phyloP scores from a whole-genome alignment of 2,329 filamentous ascomycete genomes.

The Xylaria sp. region DNA sequence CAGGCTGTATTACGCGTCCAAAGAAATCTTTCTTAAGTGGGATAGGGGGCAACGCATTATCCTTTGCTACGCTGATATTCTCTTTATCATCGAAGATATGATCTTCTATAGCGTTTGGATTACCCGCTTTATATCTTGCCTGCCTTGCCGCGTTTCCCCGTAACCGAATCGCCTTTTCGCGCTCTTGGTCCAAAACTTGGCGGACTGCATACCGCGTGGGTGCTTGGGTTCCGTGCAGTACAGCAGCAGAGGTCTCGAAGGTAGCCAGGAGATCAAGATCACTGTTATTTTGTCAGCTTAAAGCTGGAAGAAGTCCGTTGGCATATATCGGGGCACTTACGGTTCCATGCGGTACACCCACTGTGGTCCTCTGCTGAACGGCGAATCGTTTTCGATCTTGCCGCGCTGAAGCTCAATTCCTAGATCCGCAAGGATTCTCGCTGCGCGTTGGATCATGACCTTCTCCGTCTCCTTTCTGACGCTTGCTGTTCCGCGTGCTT shows the following conservation, averaged over 20 bases:
- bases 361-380: slow-evolving; percentile 67
- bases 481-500: slow-evolving; percentile 76
- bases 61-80: slow-evolving; percentile 46
- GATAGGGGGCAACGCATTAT: slow-evolving; percentile 43
- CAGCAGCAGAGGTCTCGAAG: slow-evolving; percentile 75
- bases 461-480: slow-evolving; percentile 90
- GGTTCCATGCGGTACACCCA: slow-evolving; percentile 97
- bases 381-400: slow-evolving; percentile 76
- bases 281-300: slow-evolving; percentile 49
- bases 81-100: slow-evolving; percentile 55
- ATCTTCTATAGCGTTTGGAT: slow-evolving; percentile 44
- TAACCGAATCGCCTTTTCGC: slow-evolving; percentile 75
- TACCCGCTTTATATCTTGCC: slow-evolving; percentile 70
- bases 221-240: slow-evolving; percentile 66
- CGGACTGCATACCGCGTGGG: slow-evolving; percentile 92
- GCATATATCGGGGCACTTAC: slow-evolving; percentile 61
- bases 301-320: background rate
- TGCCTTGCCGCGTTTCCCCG: slow-evolving; percentile 75
- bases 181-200: slow-evolving; percentile 92
- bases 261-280: slow-evolving; percentile 80
- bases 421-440: slow-evolving; percentile 83
- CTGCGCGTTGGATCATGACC: slow-evolving; percentile 80
- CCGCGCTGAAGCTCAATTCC: slow-evolving; percentile 84
- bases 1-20: slow-evolving; percentile 51
- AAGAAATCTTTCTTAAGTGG: slow-evolving; percentile 56